Evolutionary conservation across 1,284 basidiomycete species (phyloP).

Genomic region (Boletus sp.): DNA sequence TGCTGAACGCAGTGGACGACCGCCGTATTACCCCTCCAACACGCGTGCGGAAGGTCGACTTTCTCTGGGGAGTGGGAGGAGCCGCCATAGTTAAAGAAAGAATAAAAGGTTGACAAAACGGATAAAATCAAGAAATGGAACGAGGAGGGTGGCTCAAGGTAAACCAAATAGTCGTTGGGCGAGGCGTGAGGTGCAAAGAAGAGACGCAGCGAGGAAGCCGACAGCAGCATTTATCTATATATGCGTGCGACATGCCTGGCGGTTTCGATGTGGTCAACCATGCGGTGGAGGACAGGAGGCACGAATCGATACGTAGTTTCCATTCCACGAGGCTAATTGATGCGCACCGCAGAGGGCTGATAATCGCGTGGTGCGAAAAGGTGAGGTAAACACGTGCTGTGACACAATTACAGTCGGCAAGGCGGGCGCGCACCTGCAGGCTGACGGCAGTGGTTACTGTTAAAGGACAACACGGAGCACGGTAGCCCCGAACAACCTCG

Average conservation of each 20-base stretch:
- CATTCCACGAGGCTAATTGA: slow-evolving; percentile 30
- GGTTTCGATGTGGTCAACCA: slow-evolving; percentile 36
- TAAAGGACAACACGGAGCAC: slow-evolving; percentile 11
- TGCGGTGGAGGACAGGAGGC: slow-evolving; percentile 28
- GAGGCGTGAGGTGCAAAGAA: slow-evolving; percentile 22
- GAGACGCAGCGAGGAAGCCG: slow-evolving; percentile 18
- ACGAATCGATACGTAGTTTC: slow-evolving; percentile 15
- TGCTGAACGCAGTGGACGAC: slow-evolving; percentile 32
- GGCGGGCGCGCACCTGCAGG: slow-evolving; percentile 17
- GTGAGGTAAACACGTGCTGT: slow-evolving; percentile 33
- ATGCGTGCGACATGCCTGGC: slow-evolving; percentile 28
- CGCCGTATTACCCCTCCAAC: slow-evolving; percentile 33
- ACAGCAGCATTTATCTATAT: slow-evolving; percentile 28
- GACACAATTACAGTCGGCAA: slow-evolving; percentile 3
- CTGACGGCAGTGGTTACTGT: slow-evolving; percentile 5
- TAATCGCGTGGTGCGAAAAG: slow-evolving; percentile 32
- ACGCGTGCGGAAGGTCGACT: slow-evolving; percentile 33
- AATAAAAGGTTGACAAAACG: slow-evolving; percentile 1
- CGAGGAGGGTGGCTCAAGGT: neutral
- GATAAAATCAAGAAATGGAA: slow-evolving; percentile 6
- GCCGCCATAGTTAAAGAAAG: slow-evolving; percentile 19
- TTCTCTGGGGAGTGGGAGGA: slow-evolving; percentile 31
- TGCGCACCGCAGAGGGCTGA: slow-evolving; percentile 31
- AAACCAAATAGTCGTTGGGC: slow-evolving; percentile 6
- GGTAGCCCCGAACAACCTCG: slow-evolving; percentile 8